A percentile compares a stretch with the other conserved stretches of the same genome.
Conservation (phyloP, 371 early-diverging fungal species). For the Mucor saturninus region DNA sequence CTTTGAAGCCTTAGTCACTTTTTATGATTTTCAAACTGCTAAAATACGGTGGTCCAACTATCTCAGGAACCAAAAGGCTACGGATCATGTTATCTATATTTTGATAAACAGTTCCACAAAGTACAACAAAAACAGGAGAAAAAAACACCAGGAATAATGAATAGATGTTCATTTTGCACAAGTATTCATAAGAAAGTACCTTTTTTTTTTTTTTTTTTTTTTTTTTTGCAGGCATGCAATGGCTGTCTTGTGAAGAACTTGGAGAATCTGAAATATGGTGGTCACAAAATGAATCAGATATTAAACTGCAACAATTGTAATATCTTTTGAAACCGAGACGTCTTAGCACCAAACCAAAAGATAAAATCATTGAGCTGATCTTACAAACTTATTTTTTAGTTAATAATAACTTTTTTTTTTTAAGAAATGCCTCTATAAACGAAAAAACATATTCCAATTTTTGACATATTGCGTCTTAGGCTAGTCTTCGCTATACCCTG, state of each 20-base stretch:
- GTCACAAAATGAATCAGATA: background rate
- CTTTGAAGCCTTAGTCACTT: too few relatives aligned
- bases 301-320: background rate
- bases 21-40: background rate
- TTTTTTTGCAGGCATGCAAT: background rate
- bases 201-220: background rate
- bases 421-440: too few relatives aligned
- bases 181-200: too few relatives aligned
- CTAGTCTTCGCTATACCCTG: too few relatives aligned
- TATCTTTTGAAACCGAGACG: background rate
- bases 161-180: too few relatives aligned
- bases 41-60: background rate
- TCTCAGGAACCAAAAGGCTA: background rate
- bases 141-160: background rate
- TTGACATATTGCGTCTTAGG: too few relatives aligned
- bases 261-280: background rate
- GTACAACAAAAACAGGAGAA: background rate
- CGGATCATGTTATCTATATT: background rate
- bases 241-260: background rate
- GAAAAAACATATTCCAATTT: too few relatives aligned
- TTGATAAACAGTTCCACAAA: background rate
- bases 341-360: background rate
- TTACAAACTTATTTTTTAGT: too few relatives aligned
- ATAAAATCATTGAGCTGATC: too few relatives aligned
- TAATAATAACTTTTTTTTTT: too few relatives aligned